Conservation (phyloP, 805 yeast genomes). For the Barnettozyma siamensis region DNA sequence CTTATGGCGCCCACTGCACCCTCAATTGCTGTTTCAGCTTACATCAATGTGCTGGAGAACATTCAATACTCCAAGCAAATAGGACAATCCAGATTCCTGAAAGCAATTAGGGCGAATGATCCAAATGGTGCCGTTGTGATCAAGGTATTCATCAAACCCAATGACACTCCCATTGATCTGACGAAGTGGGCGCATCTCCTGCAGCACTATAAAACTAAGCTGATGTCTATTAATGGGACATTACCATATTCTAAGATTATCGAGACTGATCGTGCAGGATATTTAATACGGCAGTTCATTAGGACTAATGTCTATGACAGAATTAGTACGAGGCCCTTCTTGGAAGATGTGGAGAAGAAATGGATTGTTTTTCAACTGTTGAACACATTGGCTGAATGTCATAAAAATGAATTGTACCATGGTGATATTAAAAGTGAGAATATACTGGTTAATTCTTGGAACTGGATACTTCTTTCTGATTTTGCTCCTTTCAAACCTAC, state of each 20-base stretch:
- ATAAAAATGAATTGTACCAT: conserved; percentile 57
- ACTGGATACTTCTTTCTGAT: conserved; percentile 78
- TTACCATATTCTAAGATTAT: conserved; percentile 67
- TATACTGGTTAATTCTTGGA: conserved; percentile 79
- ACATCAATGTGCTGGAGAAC: conserved; percentile 71
- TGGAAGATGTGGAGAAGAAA: conserved; percentile 71
- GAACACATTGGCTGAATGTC: conserved; percentile 57
- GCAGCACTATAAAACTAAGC: conserved; percentile 30
- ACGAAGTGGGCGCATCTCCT: conserved; percentile 17
- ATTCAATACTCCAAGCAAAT: conserved; percentile 71
- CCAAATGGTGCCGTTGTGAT: conserved; percentile 67
- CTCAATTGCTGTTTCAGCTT: conserved; percentile 86
- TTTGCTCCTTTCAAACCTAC: conserved; percentile 84
- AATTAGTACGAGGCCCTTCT: conserved; percentile 79
- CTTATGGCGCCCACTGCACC: conserved; percentile 86
- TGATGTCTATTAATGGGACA: conserved; percentile 53
- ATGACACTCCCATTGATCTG: conserved; percentile 24
- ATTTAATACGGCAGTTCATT: conserved; percentile 76
- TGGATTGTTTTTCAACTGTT: conserved; percentile 83
- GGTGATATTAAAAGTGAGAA: conserved; percentile 94
- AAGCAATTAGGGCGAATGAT: conserved; percentile 78
- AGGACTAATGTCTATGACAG: conserved; percentile 83
- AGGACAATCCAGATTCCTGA: conserved; percentile 78
- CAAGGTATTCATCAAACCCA: conserved; percentile 78
- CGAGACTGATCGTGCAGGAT: conserved; percentile 90